Evolutionary conservation across 495 filamentous ascomycete species (phyloP).

Genomic region (Jackrogersella multiformis): DNA sequence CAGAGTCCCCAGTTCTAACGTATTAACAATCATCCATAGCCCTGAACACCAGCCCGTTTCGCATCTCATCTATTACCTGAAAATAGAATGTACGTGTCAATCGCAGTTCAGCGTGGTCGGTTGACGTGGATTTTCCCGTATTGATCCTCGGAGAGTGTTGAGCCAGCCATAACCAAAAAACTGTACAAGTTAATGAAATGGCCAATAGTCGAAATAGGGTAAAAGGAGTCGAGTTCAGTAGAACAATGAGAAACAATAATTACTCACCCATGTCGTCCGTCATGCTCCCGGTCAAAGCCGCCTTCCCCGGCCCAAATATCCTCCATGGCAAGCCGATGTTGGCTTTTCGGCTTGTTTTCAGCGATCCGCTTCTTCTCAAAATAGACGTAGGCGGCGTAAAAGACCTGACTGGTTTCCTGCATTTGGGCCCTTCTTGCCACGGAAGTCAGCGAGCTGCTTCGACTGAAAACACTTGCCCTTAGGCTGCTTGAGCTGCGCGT

Average conservation of each 20-base stretch:
- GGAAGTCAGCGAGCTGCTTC: constrained; percentile 59
- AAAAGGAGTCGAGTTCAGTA: background rate
- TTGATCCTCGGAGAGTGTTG: background rate
- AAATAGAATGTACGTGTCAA: background rate
- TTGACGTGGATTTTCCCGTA: constrained; percentile 2
- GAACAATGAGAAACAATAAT: background rate
- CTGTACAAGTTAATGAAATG: background rate
- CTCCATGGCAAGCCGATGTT: constrained; percentile 64
- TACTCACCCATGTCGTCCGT: constrained; percentile 6
- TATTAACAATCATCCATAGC: background rate
- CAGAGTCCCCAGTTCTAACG: background rate
- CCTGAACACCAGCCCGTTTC: background rate
- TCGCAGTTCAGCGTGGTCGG: background rate
- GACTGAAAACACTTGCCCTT: constrained; percentile 43
- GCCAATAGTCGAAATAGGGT: background rate
- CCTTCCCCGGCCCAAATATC: constrained; percentile 14
- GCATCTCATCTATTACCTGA: background rate
- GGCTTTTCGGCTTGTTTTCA: constrained; percentile 65
- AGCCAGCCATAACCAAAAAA: background rate
- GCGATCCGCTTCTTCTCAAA: constrained; percentile 69
- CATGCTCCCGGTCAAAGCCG: constrained; percentile 36
- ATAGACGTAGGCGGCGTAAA: constrained; percentile 63
- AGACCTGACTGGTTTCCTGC: constrained; percentile 55
- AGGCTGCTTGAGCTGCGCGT: constrained; percentile 43
- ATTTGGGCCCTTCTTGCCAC: constrained; percentile 57